phyloP scores from a whole-genome alignment of 306 rosid genomes.

The Vigna hirtella region DNA sequence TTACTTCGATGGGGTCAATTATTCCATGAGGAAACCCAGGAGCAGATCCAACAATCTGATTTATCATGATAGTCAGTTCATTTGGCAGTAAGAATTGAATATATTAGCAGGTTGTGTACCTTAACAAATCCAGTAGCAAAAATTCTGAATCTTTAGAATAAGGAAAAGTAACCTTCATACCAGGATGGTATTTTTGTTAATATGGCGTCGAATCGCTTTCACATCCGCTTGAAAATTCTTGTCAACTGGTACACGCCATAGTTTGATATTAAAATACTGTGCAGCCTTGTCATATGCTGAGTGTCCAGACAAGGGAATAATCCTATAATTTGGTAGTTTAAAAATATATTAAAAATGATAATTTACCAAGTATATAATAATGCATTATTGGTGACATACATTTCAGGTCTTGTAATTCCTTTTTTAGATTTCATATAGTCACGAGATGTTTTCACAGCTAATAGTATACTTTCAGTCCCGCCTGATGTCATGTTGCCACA shows the following conservation, averaged over 20 bases:
- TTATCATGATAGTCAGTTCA: slow-evolving; percentile 41
- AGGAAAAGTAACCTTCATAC: slow-evolving; percentile 50
- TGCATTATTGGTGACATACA: slow-evolving; percentile 57
- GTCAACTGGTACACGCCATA: slow-evolving; percentile 88
- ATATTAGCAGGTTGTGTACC: slow-evolving; percentile 38
- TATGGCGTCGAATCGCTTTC: slow-evolving; percentile 66
- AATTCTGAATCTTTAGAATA: slow-evolving; percentile 8
- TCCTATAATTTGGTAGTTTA: slow-evolving; percentile 55
- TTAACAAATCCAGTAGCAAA: slow-evolving; percentile 23
- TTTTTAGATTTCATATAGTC: slow-evolving; percentile 89
- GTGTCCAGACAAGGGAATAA: slow-evolving; percentile 94
- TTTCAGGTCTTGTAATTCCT: slow-evolving; percentile 87
- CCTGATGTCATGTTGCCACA: slow-evolving; percentile 99
- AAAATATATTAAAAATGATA: slow-evolving; percentile 37
- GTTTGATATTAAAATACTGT: slow-evolving; percentile 90
- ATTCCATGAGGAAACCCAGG: slow-evolving; percentile 99
- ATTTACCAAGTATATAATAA: slow-evolving; percentile 26
- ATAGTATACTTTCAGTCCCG: slow-evolving; percentile 95
- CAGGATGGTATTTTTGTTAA: slow-evolving; percentile 86
- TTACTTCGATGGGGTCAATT: slow-evolving; percentile 90
- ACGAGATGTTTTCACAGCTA: slow-evolving; percentile 93
- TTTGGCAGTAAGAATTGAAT: slow-evolving; percentile 42
- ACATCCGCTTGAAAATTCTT: slow-evolving; percentile 80
- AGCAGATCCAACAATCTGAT: slow-evolving; percentile 97
- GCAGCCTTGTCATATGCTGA: slow-evolving; percentile 99